Base-by-base conservation (phyloP, 495 filamentous ascomycete genomes). In the Penicillium argentinense region DNA sequence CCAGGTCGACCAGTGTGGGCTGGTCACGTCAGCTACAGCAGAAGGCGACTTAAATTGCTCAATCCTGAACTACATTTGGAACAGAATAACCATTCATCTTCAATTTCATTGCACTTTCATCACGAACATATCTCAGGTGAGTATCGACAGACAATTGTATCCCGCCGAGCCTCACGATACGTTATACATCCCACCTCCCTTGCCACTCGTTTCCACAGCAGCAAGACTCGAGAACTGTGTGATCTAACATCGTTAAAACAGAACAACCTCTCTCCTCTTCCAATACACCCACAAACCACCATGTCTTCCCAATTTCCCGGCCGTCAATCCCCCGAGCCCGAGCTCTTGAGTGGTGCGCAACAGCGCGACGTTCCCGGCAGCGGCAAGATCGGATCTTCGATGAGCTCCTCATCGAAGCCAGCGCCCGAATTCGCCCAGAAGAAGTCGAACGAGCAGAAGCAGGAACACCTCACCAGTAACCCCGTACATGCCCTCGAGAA, bases 281-380 rank as follows among this genome's bases (percentile, higher is more conserved):
- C 5, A 19, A 39, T 34, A 33, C 53, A 63, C 34, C 39, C 21
- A 53, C 47, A 40, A 52, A 22, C 28, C 39, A 69, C 45, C 24
- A 71, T 73, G 69, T 68, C 69, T 30, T 54, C 67, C 30, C 62
- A 46, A 30, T 21, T 76, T 66, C 56, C 75, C 58, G 88, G 89
- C 65, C 85, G 84, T 55, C 82, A 96, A 63, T 97, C 92, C 8
- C 92, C 92, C 11, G 70, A 81, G 13, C 89, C 88, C 7, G 85
- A 90, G 71, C 39, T 56, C 39, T 86, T 87, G 61, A 62, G 76
- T n/a, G 80, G 76, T 42, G 63, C 69, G 23, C 91, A 97, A 67
- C 69, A 80, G 36, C 62, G 73, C 27, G 81, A 79, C 5, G 54
- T 74, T 3, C 73, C 76, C 0, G 79, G 68, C 25, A 68, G 72